Evolutionary conservation across 345 rosid genomes (phyloP), one percentile per base, ranked within the genome.

Genomic region (Viola odorata): DNA sequence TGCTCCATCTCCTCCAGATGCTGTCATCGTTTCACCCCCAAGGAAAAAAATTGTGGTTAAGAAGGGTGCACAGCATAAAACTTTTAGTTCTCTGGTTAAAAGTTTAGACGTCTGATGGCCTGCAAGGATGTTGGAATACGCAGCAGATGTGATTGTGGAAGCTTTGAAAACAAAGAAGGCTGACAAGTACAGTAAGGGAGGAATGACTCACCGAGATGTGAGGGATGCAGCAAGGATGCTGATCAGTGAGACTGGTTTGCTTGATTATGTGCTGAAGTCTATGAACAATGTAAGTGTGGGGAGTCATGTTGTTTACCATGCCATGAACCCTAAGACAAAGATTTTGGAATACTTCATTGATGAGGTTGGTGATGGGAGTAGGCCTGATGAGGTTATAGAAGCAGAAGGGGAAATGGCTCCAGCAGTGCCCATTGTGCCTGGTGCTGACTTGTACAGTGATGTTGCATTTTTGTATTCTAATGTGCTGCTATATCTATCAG

Each of bases 161-260:
- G 79, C 89, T 10, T 58, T 87, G 67, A 75, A 72, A 65, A 83
- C 81, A 40, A 85, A 78, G 64, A 81, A 80, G 75, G 73, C 70
- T 3, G 62, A 69, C 41, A 77, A 66, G 8, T 60, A 10, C 3
- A 40, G 81, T 12, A 62, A 55, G 36, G 72, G 69, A 8, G 88
- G 97, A 50, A 87, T 92, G 98, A 87, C 82, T 44, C 58, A 97
- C 55, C 97, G 87, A 71, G 94, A 89, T 41, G 84, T 89, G 45
- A 82, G 98, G 73, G 97, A 89, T 75, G 81, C 94, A 41, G 98
- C 98, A 60, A 72, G 98, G 69, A 73, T 82, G 75, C 91, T 84
- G 58, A 89, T 92, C 37, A 96, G 98, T 6, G 98, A 92, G 62
- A 87, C 96, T 0, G 97, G 98, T 12, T 72, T 92, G 77, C 77